Percentiles rank a stretch among this genome's conserved stretches.
Conservation (phyloP, 2,329 filamentous ascomycete genomes). For the Celoporthe dispersa region DNA sequence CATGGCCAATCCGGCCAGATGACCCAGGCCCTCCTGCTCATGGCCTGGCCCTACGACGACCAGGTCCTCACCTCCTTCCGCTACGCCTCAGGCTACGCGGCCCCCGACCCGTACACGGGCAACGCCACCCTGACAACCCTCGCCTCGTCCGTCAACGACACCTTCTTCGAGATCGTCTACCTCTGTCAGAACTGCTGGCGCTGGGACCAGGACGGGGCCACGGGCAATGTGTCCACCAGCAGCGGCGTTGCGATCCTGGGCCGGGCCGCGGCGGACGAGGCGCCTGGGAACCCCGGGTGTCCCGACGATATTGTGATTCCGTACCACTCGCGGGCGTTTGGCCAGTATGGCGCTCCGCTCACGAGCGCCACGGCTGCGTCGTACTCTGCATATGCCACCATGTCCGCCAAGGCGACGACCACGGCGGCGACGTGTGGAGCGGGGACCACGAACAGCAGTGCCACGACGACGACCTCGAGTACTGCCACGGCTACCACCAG, state of each 20-base stretch:
- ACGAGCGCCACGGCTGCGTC: constrained; percentile 37
- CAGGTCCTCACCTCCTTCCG: constrained; percentile 57
- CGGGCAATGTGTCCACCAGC: constrained; percentile 42
- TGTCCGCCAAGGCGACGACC: constrained; percentile 37
- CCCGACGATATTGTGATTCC: constrained; percentile 37
- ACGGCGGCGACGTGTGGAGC: constrained; percentile 32
- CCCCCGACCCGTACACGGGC: constrained; percentile 60
- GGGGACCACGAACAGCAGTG: background rate
- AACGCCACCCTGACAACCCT: constrained; percentile 62
- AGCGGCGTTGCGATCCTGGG: constrained; percentile 45
- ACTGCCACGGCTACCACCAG: constrained; percentile 39
- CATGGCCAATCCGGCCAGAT: constrained; percentile 40
- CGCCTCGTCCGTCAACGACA: constrained; percentile 56
- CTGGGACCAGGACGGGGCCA: constrained; percentile 51
- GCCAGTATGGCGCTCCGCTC: constrained; percentile 39
- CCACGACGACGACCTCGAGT: constrained; percentile 16
- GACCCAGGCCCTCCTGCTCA: constrained; percentile 56
- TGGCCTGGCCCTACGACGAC: constrained; percentile 54
- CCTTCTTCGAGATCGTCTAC: constrained; percentile 62
- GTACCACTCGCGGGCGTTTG: constrained; percentile 39
- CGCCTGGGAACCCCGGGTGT: constrained; percentile 42
- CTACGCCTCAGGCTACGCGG: constrained; percentile 57
- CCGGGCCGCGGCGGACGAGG: constrained; percentile 53
- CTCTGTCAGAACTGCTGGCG: constrained; percentile 57
- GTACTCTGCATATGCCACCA: constrained; percentile 39